Conservation (phyloP, 2,329 filamentous ascomycete genomes). For the Fusarium abutilonis region DNA sequence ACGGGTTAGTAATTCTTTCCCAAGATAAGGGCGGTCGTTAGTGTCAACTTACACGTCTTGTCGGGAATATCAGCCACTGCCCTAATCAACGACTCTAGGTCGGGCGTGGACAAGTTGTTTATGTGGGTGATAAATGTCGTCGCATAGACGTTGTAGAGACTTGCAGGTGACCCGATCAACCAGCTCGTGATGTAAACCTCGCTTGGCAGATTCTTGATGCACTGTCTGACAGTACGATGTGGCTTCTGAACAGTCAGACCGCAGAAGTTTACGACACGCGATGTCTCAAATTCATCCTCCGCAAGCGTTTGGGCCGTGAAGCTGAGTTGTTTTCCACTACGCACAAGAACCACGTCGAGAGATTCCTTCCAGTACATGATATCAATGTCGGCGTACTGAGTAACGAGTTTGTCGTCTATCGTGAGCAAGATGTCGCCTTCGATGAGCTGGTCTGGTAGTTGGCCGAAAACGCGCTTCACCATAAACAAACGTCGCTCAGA, state of each 20-base stretch:
- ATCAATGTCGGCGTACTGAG: slow-evolving; percentile 89
- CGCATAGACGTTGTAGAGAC: slow-evolving; percentile 89
- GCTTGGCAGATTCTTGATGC: slow-evolving; percentile 96
- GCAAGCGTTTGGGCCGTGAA: slow-evolving; percentile 85
- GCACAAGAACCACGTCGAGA: slow-evolving; percentile 87
- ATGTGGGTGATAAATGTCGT: slow-evolving; percentile 98
- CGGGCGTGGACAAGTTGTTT: slow-evolving; percentile 84
- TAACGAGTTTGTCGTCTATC: slow-evolving; percentile 90
- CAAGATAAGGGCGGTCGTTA: accelerated
- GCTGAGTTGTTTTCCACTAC: slow-evolving; percentile 80
- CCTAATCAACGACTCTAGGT: slow-evolving; percentile 82
- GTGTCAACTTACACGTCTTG: slow-evolving; percentile 76
- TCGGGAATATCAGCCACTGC: slow-evolving; percentile 89
- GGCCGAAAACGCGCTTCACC: slow-evolving; percentile 83
- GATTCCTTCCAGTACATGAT: slow-evolving; percentile 91
- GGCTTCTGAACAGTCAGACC: slow-evolving; percentile 92
- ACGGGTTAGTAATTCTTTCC: background rate
- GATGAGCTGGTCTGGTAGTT: slow-evolving; percentile 66
- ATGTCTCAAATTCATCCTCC: slow-evolving; percentile 90
- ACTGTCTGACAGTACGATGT: slow-evolving; percentile 94
- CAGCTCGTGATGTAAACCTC: slow-evolving; percentile 95
- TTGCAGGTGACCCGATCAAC: slow-evolving; percentile 81
- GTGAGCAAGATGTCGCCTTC: slow-evolving; percentile 94
- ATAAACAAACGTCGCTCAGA: slow-evolving; percentile 97
- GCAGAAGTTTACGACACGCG: slow-evolving; percentile 91